These are phyloP conservation scores for Zygotorulaspora chibaensis DNA, from an alignment of 805 yeast genomes.

Conservation along the genomic window DNA sequence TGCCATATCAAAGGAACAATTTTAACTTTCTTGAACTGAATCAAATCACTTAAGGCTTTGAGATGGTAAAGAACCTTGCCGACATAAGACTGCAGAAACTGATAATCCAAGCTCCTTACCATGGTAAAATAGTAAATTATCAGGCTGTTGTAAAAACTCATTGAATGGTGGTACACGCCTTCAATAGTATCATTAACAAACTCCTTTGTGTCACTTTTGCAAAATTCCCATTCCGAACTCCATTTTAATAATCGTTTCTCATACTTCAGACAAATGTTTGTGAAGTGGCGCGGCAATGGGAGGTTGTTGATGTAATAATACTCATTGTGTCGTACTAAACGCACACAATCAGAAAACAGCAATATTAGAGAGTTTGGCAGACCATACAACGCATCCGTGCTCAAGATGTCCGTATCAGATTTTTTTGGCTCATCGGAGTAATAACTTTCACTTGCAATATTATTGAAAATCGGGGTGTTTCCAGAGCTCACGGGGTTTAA, in stretches of 20 bases:
- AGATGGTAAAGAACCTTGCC: slow-evolving; percentile 58
- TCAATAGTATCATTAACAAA: slow-evolving; percentile 44
- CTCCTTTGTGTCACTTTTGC: slow-evolving; percentile 26
- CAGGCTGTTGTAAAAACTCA: slow-evolving; percentile 72
- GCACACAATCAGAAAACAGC: slow-evolving; percentile 68
- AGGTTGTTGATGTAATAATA: slow-evolving; percentile 37
- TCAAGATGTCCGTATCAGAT: slow-evolving; percentile 52
- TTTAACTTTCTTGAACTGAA: slow-evolving; percentile 46
- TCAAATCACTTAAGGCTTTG: slow-evolving; percentile 55
- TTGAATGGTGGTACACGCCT: slow-evolving; percentile 73
- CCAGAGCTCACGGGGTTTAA: not conserved
- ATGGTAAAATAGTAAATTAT: slow-evolving; percentile 67
- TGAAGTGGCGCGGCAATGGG: slow-evolving; percentile 25
- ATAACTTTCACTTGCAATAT: slow-evolving; percentile 39
- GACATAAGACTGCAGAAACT: slow-evolving; percentile 58
- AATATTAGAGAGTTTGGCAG: slow-evolving; percentile 74
- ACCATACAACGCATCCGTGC: slow-evolving; percentile 80
- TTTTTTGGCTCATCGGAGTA: slow-evolving; percentile 36
- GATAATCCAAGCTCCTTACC: slow-evolving; percentile 51
- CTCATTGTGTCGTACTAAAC: slow-evolving; percentile 57
- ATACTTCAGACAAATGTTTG: slow-evolving; percentile 30
- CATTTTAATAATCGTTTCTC: slow-evolving; percentile 56
- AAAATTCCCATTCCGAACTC: slow-evolving; percentile 71
- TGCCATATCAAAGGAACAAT: slow-evolving; percentile 83
- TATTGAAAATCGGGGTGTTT: slow-evolving; percentile 39